Percentiles rank a stretch among this genome's conserved stretches.
Conservation (phyloP, 495 filamentous ascomycete genomes). For the Penicillium pulvis region DNA sequence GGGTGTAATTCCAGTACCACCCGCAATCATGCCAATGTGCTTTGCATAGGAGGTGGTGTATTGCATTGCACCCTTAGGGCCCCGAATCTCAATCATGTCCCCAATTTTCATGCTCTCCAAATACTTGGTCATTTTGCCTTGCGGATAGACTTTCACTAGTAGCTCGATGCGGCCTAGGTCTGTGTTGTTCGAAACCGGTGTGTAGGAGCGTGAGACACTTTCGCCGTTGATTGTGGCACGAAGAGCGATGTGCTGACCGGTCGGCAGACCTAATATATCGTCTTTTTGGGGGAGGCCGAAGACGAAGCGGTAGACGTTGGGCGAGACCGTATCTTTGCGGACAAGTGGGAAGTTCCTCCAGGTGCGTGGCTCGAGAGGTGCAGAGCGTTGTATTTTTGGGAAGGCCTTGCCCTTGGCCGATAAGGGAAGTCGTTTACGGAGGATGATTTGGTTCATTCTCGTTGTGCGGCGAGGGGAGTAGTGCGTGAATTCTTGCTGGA, state of each 20-base stretch:
- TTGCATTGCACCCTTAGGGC: conserved; percentile 47
- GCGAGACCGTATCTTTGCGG: conserved; percentile 40
- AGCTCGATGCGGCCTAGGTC: conserved; percentile 45
- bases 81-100: conserved; percentile 44
- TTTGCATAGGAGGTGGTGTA: conserved; percentile 21
- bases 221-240: neutral
- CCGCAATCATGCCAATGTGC: conserved; percentile 34
- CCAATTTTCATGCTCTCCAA: conserved; percentile 39
- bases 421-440: neutral
- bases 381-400: neutral
- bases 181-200: neutral
- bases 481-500: conserved; percentile 36
- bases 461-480: conserved; percentile 39
- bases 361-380: conserved; percentile 45
- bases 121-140: conserved; percentile 43
- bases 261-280: conserved; percentile 37
- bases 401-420: neutral
- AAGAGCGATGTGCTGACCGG: conserved; percentile 17
- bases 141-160: conserved; percentile 44
- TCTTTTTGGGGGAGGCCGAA: conserved; percentile 46
- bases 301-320: conserved; percentile 48
- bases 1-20: conserved; percentile 50
- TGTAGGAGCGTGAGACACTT: neutral
- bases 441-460: conserved; percentile 29
- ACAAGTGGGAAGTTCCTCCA: conserved; percentile 48